A percentile compares a stretch with the other conserved stretches of the same genome.
Evolutionary conservation across 108 stramenopile species (phyloP).

Genomic region (Cyclostephanos invisitatus): DNA sequence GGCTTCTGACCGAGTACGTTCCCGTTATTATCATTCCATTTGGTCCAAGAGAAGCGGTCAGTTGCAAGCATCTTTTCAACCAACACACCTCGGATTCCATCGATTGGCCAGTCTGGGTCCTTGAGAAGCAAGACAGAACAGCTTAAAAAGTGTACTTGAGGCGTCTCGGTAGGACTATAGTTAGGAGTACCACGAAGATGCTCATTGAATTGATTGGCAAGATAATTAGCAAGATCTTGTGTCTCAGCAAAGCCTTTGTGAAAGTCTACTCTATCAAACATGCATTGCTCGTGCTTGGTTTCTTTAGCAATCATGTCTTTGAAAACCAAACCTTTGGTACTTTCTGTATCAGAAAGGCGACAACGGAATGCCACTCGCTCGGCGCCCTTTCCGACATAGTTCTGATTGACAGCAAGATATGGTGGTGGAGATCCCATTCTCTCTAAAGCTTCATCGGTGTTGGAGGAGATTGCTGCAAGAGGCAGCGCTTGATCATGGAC

Average conservation of each 20-base stretch:
- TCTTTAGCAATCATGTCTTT: slow-evolving; percentile 58
- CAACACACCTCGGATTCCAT: slow-evolving; percentile 42
- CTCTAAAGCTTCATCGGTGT: slow-evolving; percentile 17
- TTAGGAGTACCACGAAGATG: slow-evolving; percentile 38
- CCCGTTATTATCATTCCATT: slow-evolving; percentile 66
- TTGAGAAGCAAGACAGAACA: slow-evolving; percentile 58
- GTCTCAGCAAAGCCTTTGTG: slow-evolving; percentile 52
- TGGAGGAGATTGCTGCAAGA: slow-evolving; percentile 6
- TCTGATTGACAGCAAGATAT: slow-evolving; percentile 31
- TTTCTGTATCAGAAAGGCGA: slow-evolving; percentile 30
- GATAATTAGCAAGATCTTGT: slow-evolving; percentile 53
- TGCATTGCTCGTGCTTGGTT: slow-evolving; percentile 45
- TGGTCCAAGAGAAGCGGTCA: slow-evolving; percentile 52
- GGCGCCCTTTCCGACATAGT: slow-evolving; percentile 41
- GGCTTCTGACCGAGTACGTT: slow-evolving; percentile 24
- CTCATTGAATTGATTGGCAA: slow-evolving; percentile 51
- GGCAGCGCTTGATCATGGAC: not conserved
- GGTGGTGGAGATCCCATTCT: slow-evolving; percentile 17
- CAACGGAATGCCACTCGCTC: slow-evolving; percentile 57
- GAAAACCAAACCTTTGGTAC: slow-evolving; percentile 33
- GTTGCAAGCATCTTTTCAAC: slow-evolving; percentile 64
- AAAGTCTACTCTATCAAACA: slow-evolving; percentile 43
- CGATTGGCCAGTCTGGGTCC: slow-evolving; percentile 39
- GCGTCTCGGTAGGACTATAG: slow-evolving; percentile 36
- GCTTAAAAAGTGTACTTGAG: slow-evolving; percentile 41